Conservation (phyloP, 148 eudicot species). For the Tetragonia tetragonoides region DNA sequence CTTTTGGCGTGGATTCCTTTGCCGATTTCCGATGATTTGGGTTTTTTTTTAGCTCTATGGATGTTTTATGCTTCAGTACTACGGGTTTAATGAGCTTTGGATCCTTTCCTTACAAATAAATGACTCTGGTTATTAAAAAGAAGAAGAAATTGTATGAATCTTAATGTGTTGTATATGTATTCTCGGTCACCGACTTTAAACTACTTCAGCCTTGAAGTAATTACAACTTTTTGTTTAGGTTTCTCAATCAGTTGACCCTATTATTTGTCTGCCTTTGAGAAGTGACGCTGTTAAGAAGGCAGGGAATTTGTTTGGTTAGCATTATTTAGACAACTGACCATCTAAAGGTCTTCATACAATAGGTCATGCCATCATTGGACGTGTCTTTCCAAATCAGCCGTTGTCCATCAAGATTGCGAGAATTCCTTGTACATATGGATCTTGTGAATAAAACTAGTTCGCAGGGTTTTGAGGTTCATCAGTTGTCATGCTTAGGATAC, state of each 20-base stretch:
- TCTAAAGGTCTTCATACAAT: slow-evolving; percentile 3
- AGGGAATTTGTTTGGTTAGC: background rate
- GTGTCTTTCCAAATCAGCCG: slow-evolving; percentile 71
- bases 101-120: no score
- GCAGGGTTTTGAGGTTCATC: slow-evolving; percentile 71
- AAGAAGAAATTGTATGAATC: background rate
- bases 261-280: slow-evolving; percentile 1
- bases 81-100: no score
- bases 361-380: slow-evolving; percentile 90
- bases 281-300: background rate
- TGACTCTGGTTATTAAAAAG: no score
- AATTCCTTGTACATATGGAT: slow-evolving; percentile 83
- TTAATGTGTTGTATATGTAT: background rate
- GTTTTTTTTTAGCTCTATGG: no score
- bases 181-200: background rate
- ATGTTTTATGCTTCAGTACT: no score
- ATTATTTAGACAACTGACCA: slow-evolving; percentile 11
- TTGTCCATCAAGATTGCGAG: slow-evolving; percentile 69
- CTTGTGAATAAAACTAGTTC: slow-evolving; percentile 76
- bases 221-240: background rate
- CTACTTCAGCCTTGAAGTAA: background rate
- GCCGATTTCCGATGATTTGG: no score
- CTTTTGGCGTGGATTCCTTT: no score
- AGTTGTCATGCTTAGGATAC: slow-evolving; percentile 74
- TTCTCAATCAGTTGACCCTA: background rate